Evolutionary conservation across 805 yeast genomes (phyloP), one percentile per base, ranked within the genome.

Genomic region (Spathaspora passalidarum): DNA sequence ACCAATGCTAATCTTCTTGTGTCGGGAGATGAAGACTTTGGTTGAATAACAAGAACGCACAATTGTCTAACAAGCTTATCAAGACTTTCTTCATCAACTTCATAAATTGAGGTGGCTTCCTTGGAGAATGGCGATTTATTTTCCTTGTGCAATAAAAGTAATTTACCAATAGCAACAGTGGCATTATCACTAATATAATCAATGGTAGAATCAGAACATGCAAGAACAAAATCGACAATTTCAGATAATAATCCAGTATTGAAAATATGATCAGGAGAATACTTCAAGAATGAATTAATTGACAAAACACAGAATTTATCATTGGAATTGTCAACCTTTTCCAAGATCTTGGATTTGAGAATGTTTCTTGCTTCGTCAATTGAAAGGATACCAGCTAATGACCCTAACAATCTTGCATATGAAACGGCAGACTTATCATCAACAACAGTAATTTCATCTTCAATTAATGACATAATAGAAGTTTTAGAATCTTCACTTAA

Each of bases 1-100:
- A 88, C 88, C 50, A 92, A 71, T 2, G 96, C 69, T 50, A 90
- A 69, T 58, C 98, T 79, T 62, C 96, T 78, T 1, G 94, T 76
- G 57, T 92, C 97, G 8, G 76, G 59, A 0, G 96, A 85, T 48
- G 69, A 76, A 14, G 86, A 78, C 1, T 53, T 70, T 2, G 91
- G 89, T 29, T 69, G 59, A n/a, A 75, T 53, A 54, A 79, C 73
- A 17, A 68, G 58, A 13, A 65, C 59, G n/a, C 83, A 73, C 39
- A 86, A 63, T 50, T 77, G 82, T 5, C 56, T 57, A n/a, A 82
- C 65, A 42, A 88, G 54, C n/a, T 59, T 53, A 2, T 55, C 52
- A 1, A 75, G 56, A 22, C 74, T 59, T 19, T 75, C 76, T 6
- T 68, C 72, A 10, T 73, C 69, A 14, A 81, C 48, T 3, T 60